Evolutionary conservation across 2,329 filamentous ascomycete genomes (phyloP).

Genomic region (Aspergillus arachidicola): DNA sequence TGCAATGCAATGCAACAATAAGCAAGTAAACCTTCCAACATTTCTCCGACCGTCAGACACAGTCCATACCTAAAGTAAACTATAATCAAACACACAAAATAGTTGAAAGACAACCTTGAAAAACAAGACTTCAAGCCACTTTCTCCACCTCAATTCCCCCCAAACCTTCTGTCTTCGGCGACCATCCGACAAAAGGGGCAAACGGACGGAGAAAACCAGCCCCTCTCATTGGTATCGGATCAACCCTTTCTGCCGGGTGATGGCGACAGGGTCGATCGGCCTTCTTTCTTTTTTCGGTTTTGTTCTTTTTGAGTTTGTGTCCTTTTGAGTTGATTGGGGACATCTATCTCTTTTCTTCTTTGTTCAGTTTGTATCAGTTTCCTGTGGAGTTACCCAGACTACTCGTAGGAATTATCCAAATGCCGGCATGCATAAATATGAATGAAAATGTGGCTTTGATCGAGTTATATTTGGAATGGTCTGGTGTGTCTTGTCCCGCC

Average conservation of each 20-base stretch:
- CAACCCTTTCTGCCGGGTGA: not conserved
- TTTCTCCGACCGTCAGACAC: not conserved
- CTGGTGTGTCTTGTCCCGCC: not conserved
- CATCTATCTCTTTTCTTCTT: not conserved
- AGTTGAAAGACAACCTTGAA: not conserved
- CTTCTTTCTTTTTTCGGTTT: not conserved
- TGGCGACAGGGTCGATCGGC: not conserved
- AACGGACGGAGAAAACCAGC: not conserved
- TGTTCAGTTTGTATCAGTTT: not conserved
- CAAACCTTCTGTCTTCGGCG: not conserved
- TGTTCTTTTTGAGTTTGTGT: not conserved
- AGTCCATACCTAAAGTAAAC: not conserved
- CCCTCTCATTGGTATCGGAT: not conserved
- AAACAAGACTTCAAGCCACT: not conserved
- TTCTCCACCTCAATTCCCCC: not conserved
- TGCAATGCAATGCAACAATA: conserved; percentile 3
- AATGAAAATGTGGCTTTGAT: not conserved
- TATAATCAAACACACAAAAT: not conserved
- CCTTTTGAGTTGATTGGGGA: not conserved
- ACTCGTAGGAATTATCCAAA: not conserved
- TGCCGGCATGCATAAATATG: not conserved
- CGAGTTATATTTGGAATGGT: not conserved
- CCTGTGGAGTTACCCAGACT: not conserved
- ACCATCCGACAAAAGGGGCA: conserved; percentile 3
- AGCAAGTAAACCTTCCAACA: not conserved